A percentile compares a stretch with the other conserved stretches of the same genome.
Evolutionary conservation across 331 rosid species (phyloP).

Genomic region (Quercus tomentella): DNA sequence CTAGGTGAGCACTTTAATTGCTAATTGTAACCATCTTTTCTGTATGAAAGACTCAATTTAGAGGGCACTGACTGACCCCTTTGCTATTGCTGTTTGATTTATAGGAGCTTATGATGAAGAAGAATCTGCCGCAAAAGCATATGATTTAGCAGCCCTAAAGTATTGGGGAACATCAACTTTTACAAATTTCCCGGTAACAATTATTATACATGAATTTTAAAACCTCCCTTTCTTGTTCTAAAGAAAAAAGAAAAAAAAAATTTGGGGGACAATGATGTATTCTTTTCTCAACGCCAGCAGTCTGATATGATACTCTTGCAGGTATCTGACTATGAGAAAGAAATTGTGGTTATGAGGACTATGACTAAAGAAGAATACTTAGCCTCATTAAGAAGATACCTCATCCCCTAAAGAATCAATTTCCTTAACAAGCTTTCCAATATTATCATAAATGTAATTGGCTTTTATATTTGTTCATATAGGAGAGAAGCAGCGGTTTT

Average conservation of each 20-base stretch:
- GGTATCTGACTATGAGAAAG: constrained; percentile 59
- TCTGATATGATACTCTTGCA: constrained; percentile 10
- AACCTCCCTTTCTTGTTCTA: background rate
- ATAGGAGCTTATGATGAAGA: constrained; percentile 76
- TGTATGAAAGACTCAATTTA: background rate
- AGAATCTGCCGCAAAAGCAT: constrained; percentile 79
- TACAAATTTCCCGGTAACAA: constrained; percentile 57
- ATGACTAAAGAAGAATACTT: constrained; percentile 62
- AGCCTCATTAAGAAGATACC: constrained; percentile 68
- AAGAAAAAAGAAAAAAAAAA: no score
- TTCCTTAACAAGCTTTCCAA: background rate
- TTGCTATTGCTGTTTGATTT: background rate
- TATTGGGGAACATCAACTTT: constrained; percentile 75
- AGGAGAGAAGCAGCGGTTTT: constrained; percentile 80
- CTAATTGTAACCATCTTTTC: background rate
- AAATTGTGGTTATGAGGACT: constrained; percentile 57
- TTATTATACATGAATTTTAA: background rate
- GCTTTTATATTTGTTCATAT: constrained; percentile 6
- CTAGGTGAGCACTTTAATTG: constrained; percentile 41
- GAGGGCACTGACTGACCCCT: constrained; percentile 16
- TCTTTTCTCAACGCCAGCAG: background rate
- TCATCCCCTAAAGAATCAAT: background rate
- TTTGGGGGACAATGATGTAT: background rate
- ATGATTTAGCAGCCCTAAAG: constrained; percentile 73
- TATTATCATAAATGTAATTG: background rate